These are phyloP conservation scores for Boletellus ananiceps DNA, from an alignment of 768 basidiomycete genomes.

Conservation along the genomic window DNA sequence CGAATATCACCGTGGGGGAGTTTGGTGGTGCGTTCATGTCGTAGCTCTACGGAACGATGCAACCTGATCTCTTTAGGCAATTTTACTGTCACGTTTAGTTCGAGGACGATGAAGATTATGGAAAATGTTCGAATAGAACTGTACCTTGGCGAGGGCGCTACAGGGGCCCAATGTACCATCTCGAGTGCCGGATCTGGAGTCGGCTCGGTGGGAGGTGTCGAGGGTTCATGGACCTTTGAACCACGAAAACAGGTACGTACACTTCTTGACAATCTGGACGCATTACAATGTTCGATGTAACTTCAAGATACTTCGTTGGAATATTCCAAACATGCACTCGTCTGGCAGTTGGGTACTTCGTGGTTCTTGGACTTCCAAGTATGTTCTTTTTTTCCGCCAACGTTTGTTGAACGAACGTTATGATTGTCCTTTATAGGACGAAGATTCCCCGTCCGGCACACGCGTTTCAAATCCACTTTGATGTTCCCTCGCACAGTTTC, in stretches of 20 bases:
- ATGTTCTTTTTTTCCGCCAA: slow-evolving; percentile 20
- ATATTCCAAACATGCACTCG: slow-evolving; percentile 61
- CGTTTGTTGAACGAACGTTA: background rate
- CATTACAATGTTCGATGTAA: background rate
- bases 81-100: slow-evolving; percentile 60
- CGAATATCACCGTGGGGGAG: slow-evolving; percentile 30
- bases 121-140: slow-evolving; percentile 71
- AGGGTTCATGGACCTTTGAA: slow-evolving; percentile 80
- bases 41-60: background rate
- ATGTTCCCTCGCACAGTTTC: slow-evolving; percentile 64
- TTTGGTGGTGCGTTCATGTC: slow-evolving; percentile 25
- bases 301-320: slow-evolving; percentile 72
- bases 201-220: slow-evolving; percentile 34
- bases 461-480: slow-evolving; percentile 68
- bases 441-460: slow-evolving; percentile 60
- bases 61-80: slow-evolving; percentile 36
- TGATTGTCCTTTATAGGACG: slow-evolving; percentile 30
- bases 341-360: slow-evolving; percentile 69
- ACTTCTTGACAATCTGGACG: background rate
- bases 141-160: slow-evolving; percentile 69
- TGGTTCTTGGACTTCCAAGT: slow-evolving; percentile 74
- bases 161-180: slow-evolving; percentile 66
- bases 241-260: slow-evolving; percentile 51
- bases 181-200: slow-evolving; percentile 53
- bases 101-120: slow-evolving; percentile 59